Percentiles rank a stretch among this genome's conserved stretches.
These are phyloP conservation scores for Cercophora scortea DNA, from an alignment of 495 filamentous ascomycete genomes.

Conservation along the genomic window DNA sequence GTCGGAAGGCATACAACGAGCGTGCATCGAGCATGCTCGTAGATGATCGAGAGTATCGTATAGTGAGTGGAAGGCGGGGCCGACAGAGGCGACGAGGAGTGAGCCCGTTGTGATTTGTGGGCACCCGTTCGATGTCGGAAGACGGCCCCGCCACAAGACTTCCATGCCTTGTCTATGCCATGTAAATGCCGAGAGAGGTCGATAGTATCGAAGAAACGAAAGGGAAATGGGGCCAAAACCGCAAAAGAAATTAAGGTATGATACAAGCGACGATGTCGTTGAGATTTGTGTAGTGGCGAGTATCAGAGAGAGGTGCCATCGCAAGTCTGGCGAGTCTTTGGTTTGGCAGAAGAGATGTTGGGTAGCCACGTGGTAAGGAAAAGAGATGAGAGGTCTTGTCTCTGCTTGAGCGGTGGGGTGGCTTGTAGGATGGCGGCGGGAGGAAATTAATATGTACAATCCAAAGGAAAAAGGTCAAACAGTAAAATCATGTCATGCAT, in stretches of 20 bases:
- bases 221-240: not conserved
- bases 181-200: constrained; percentile 2
- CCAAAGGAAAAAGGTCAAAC: constrained; percentile 5
- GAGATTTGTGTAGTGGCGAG: constrained; percentile 1
- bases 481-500: constrained; percentile 11
- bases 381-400: not conserved
- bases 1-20: not conserved
- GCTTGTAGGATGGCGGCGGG: constrained; percentile 1
- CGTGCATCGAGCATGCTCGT: not conserved
- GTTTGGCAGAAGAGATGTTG: too few species aligned
- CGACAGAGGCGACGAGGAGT: not conserved
- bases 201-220: constrained; percentile 4
- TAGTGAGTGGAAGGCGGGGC: constrained; percentile 1
- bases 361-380: not conserved
- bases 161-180: constrained; percentile 3
- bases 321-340: not conserved
- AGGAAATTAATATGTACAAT: constrained; percentile 26
- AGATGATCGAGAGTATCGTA: not conserved
- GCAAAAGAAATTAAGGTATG: constrained; percentile 12
- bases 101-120: not conserved
- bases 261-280: constrained; percentile 13
- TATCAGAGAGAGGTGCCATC: not conserved
- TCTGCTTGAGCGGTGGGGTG: not conserved
- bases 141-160: not conserved
- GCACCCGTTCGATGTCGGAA: too few species aligned